These are phyloP conservation scores for Rhodomyrtus psidioides DNA, from an alignment of 441 rosid genomes.

Conservation along the genomic window DNA sequence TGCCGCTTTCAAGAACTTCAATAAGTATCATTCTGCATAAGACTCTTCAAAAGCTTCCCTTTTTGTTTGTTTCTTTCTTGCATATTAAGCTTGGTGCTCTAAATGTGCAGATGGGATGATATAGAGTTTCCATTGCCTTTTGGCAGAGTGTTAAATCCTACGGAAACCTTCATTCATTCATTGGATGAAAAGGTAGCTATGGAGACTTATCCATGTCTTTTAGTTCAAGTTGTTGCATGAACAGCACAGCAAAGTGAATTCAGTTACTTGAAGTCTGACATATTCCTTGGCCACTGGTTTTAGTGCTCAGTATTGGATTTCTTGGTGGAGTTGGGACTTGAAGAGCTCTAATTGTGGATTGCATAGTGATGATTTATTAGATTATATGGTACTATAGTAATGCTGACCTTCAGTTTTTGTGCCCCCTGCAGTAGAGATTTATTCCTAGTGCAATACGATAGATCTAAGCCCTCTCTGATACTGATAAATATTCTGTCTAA, in stretches of 20 bases:
- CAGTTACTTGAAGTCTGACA: background rate
- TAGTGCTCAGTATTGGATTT: background rate
- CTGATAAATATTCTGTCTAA: background rate
- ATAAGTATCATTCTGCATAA: constrained; percentile 38
- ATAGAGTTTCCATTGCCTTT: constrained; percentile 82
- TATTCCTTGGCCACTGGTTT: background rate
- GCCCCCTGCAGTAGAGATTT: background rate
- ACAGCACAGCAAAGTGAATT: background rate
- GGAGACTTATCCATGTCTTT: background rate
- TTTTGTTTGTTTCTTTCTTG: background rate
- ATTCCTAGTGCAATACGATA: background rate
- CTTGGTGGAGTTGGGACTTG: background rate
- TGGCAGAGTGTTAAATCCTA: constrained; percentile 75
- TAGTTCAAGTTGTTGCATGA: background rate
- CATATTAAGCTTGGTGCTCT: background rate
- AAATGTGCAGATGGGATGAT: constrained; percentile 60
- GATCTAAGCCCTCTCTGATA: background rate
- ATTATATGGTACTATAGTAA: background rate
- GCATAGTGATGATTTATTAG: background rate
- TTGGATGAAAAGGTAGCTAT: constrained; percentile 77
- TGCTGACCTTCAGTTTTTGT: background rate
- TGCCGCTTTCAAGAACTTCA: constrained; percentile 89
- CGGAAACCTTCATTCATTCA: constrained; percentile 68
- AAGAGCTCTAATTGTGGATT: background rate
- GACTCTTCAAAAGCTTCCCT: background rate